These are phyloP conservation scores for Diaporthe ilicicola DNA, from an alignment of 2,329 filamentous ascomycete species.

Conservation along the genomic window DNA sequence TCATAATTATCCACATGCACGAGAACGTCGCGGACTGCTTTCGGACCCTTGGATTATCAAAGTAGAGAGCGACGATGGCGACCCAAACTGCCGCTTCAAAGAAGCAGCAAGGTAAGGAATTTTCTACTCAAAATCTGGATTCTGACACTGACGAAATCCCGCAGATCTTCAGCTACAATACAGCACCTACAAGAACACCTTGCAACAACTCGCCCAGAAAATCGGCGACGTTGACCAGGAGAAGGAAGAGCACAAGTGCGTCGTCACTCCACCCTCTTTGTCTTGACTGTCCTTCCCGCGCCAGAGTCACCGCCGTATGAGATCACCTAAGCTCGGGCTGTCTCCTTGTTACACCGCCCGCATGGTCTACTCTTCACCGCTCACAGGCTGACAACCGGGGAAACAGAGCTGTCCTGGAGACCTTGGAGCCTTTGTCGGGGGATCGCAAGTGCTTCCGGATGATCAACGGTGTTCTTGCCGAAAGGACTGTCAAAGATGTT, in stretches of 20 bases:
- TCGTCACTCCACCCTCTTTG: constrained; percentile 38
- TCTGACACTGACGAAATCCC: background rate
- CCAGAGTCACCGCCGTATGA: background rate
- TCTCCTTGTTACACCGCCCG: constrained; percentile 31
- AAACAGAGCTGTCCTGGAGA: constrained; percentile 89
- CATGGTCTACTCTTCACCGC: constrained; percentile 30
- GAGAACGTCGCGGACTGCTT: background rate
- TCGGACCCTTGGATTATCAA: background rate
- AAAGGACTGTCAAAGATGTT: constrained; percentile 93
- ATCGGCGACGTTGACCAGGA: constrained; percentile 98
- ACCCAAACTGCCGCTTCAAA: constrained; percentile 65
- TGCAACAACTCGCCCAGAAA: constrained; percentile 94
- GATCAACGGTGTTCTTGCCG: constrained; percentile 96
- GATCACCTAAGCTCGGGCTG: background rate
- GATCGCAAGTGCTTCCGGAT: constrained; percentile 98
- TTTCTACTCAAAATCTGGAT: background rate
- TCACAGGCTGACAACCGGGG: constrained; percentile 25
- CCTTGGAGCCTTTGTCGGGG: constrained; percentile 79
- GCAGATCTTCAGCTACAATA: constrained; percentile 84
- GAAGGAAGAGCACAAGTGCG: constrained; percentile 96
- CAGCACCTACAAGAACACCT: constrained; percentile 76
- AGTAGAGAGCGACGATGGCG: constrained; percentile 50
- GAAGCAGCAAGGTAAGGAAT: constrained; percentile 74
- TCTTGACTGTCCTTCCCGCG: constrained; percentile 25
- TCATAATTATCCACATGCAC: background rate